These are phyloP conservation scores for Fusarium penzigii DNA, from an alignment of 2,329 filamentous ascomycete genomes.

Conservation along the genomic window DNA sequence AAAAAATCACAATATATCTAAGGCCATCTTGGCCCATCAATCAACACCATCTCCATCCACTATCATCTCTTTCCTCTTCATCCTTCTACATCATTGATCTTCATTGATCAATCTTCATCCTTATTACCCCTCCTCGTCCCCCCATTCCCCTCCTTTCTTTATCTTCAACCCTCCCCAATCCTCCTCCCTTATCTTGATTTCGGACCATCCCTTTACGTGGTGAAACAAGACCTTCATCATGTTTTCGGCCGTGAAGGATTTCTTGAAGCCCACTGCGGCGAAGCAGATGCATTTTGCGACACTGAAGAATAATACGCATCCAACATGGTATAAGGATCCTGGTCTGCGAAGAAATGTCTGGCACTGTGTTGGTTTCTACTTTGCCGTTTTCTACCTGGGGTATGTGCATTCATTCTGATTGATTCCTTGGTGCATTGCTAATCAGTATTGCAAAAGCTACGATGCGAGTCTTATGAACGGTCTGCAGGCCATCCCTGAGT, in stretches of 20 bases:
- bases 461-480: constrained; percentile 11
- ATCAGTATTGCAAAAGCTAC: constrained; percentile 2
- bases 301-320: constrained; percentile 17
- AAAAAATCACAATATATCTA: constrained; percentile 3
- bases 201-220: no score
- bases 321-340: constrained; percentile 16
- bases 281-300: constrained; percentile 11
- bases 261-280: constrained; percentile 15
- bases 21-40: background rate
- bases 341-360: constrained; percentile 14
- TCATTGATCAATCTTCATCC: background rate
- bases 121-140: background rate
- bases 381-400: constrained; percentile 16
- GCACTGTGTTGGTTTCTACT: constrained; percentile 18
- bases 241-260: constrained; percentile 5
- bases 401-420: background rate
- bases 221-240: background rate
- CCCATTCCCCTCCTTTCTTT: background rate
- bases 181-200: no score
- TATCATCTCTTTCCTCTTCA: no score
- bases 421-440: background rate
- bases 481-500: constrained; percentile 12
- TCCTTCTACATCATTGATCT: no score
- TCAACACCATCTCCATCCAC: no score
- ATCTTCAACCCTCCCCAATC: background rate